Base-by-base conservation (phyloP, 768 basidiomycete species). In the Tylopilus plumbeoviolaceoides region DNA sequence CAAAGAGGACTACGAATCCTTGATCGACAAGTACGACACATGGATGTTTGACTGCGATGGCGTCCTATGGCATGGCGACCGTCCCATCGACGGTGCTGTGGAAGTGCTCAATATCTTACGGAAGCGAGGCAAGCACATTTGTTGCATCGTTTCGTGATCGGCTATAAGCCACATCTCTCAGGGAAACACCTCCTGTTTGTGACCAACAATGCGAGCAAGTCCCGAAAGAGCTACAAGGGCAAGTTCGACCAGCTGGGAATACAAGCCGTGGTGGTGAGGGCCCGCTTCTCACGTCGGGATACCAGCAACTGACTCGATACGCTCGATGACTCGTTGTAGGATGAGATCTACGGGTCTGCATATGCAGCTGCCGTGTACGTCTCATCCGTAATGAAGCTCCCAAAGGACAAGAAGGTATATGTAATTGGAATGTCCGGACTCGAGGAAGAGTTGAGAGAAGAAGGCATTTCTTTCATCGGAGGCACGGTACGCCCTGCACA, bases 1-100 rank as follows among this genome's bases (percentile, higher is more conserved):
- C 38, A 55, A 63, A 10, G 71, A 71, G 15, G 77, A 83, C 52
- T 83, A 83, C 55, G 68, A 72, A 52, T 59, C 69, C 15, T 62
- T 85, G 27, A 57, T 85, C 58, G 74, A 80, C 60, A 76, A 80
- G 64, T 93, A 88, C 67, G 94, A 98, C 66, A 95, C 94, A 25
- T 95, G 93, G 85, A 79, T 98, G 71, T 90, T 97, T 58, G 94
- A 98, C 71, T 98, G 95, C 66, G 94, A 98, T 65, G 95, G 94
- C 14, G 95, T 98, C 20, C 76, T 98, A 31, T 98, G 95, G 91
- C 83, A 85, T 51, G 94, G 89, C 15, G 87, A 89, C 69, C 75
- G 78, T 44, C 73, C 89, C 28, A 81, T 95, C 60, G 85, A 91
- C 15, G 91, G 91, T 9, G 87, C 84, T 3, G 71, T 81, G 39